Evolutionary conservation across 75 land plant genomes (phyloP), one percentile per base, ranked within the genome.

Genomic region (Ceratopteris richardii): DNA sequence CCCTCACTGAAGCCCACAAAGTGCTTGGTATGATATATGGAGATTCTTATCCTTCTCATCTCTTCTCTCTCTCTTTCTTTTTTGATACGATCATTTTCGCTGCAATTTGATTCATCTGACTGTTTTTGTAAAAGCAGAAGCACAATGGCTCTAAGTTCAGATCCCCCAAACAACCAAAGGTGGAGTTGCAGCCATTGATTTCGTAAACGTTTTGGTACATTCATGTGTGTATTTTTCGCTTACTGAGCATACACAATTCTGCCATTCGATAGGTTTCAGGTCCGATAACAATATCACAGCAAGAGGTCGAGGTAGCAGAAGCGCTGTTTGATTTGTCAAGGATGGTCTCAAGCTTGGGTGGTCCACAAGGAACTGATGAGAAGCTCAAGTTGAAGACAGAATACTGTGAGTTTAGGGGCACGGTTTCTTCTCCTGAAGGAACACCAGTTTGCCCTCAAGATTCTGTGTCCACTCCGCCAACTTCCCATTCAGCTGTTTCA

Each of bases 221-320:
- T n/a, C n/a, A n/a, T n/a, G n/a, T n/a, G n/a, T n/a, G n/a, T n/a
- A n/a, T n/a, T n/a, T n/a, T n/a, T n/a, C n/a, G n/a, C n/a, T n/a
- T 30, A 5, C 24, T 27, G 56, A 46, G 48, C 4, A 46, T 17
- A 2, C n/a, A n/a, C 12, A 40, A 40, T 40, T 17, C 48, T 5
- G 4, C 48, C 17, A 3, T 46, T 28, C 11, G 21, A 18, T 69
- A 72, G 69, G 74, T 66, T 22, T 58, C 74, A 12, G 47, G 66
- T n/a, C 23, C 67, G n/a, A 13, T 31, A 20, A 17, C 21, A 4
- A 61, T 69, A 19, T 69, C 73, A 2, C 73, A 74, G 60, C 72
- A 67, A 37, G 77, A 74, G 22, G 77, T 59, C 31, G 73, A 74
- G 53, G 77, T 74, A 6, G 72, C 77, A 13, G 77, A 69, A 58